Conservation (phyloP, 1,284 basidiomycete species). For the Schizophyllum commune region DNA sequence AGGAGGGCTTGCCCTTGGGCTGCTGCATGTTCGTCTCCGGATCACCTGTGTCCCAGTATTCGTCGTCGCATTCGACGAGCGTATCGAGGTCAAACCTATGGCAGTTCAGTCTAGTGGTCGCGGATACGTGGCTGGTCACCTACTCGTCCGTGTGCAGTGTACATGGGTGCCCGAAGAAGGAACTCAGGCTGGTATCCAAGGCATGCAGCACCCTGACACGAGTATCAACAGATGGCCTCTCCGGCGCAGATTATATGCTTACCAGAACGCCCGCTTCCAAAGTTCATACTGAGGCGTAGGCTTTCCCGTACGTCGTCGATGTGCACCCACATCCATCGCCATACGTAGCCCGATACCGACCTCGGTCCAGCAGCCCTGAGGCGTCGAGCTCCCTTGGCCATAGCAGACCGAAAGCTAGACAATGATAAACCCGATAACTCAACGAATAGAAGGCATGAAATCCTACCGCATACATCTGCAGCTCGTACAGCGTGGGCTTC, state of each 20-base stretch:
- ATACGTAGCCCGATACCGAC: conserved; percentile 46
- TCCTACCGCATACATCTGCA: conserved; percentile 6
- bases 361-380: conserved; percentile 46
- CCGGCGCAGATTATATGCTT: conserved; percentile 1
- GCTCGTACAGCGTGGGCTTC: conserved; percentile 4
- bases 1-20: conserved; percentile 31
- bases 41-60: conserved; percentile 32
- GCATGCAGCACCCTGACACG: conserved; percentile 17
- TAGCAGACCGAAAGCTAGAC: conserved; percentile 27
- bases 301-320: conserved; percentile 10
- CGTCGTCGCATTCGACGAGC: conserved; percentile 44
- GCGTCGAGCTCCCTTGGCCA: conserved; percentile 38
- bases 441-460: not conserved
- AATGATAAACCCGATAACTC: not conserved
- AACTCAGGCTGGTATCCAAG: conserved; percentile 28
- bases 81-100: conserved; percentile 35
- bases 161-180: conserved; percentile 38
- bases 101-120: not conserved
- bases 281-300: conserved; percentile 28
- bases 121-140: conserved; percentile 2
- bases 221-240: not conserved
- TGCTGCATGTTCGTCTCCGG: conserved; percentile 23
- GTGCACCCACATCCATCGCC: conserved; percentile 26
- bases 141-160: conserved; percentile 42
- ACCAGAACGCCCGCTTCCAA: conserved; percentile 54